phyloP scores from a whole-genome alignment of 2,329 filamentous ascomycete genomes.

The Fusarium sambucinum region DNA sequence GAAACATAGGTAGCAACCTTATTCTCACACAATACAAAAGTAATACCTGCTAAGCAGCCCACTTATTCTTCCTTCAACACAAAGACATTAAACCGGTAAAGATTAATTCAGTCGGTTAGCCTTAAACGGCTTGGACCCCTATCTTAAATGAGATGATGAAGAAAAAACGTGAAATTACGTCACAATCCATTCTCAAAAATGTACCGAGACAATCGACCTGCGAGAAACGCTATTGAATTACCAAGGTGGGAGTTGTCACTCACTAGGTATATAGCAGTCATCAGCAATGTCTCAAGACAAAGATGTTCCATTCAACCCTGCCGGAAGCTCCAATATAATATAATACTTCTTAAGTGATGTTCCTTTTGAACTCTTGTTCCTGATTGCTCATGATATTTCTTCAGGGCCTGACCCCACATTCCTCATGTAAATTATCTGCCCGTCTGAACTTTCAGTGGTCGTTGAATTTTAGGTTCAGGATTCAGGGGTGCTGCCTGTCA shows the following conservation, averaged over 20 bases:
- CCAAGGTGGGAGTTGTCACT: neutral
- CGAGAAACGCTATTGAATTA: slow-evolving; percentile 5
- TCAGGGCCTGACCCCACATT: slow-evolving; percentile 20
- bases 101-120: slow-evolving; percentile 5
- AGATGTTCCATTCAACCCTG: neutral
- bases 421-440: slow-evolving; percentile 7
- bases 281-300: slow-evolving; percentile 1
- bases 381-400: slow-evolving; percentile 2
- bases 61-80: no score
- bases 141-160: neutral
- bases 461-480: slow-evolving; percentile 29
- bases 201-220: slow-evolving; percentile 14
- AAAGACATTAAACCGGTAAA: neutral
- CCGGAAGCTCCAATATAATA: neutral
- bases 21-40: no score
- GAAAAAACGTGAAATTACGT: slow-evolving; percentile 30
- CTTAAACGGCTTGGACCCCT: slow-evolving; percentile 17
- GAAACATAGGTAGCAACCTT: no score
- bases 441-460: slow-evolving; percentile 3
- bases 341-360: neutral
- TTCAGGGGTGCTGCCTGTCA: slow-evolving; percentile 22
- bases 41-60: no score
- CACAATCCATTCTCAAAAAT: slow-evolving; percentile 19
- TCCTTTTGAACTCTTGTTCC: neutral
- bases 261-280: no score